phyloP scores from a whole-genome alignment of 768 basidiomycete species.

The Kwoniella shandongensis region DNA sequence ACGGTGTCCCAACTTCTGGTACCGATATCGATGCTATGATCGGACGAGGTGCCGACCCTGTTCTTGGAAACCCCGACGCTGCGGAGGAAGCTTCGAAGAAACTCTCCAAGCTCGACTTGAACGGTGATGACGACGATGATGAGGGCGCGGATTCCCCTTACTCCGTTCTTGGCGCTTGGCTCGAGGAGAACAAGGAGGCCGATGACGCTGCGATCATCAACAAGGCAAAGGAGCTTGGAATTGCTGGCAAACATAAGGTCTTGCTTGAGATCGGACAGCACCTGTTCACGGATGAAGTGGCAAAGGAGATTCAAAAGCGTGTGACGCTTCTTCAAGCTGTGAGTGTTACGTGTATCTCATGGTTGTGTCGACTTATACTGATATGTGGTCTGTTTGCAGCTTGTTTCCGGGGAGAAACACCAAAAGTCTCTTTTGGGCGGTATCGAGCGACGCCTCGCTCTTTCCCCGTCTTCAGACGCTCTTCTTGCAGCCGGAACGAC shows the following conservation, averaged over 20 bases:
- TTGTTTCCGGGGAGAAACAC: constrained; percentile 89
- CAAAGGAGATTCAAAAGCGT: constrained; percentile 57
- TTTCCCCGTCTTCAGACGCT: constrained; percentile 67
- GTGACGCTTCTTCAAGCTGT: constrained; percentile 76
- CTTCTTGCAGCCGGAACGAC: constrained; percentile 57
- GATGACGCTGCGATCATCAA: constrained; percentile 56
- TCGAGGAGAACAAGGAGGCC: constrained; percentile 67
- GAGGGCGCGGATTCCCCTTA: constrained; percentile 87
- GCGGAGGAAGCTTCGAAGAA: constrained; percentile 72
- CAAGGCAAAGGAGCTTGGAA: constrained; percentile 83
- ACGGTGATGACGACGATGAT: constrained; percentile 74
- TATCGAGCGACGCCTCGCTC: constrained; percentile 78
- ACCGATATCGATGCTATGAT: constrained; percentile 73
- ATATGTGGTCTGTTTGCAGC: constrained; percentile 60
- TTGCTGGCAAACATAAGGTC: constrained; percentile 93
- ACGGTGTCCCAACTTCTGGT: constrained; percentile 39
- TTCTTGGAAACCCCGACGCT: constrained; percentile 48
- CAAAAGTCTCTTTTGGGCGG: constrained; percentile 93
- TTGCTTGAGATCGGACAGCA: constrained; percentile 78
- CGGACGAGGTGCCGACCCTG: constrained; percentile 60
- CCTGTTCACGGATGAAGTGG: constrained; percentile 72
- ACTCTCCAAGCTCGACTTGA: constrained; percentile 67
- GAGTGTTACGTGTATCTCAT: constrained; percentile 29
- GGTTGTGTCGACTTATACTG: neutral
- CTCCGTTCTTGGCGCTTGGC: constrained; percentile 76